These are phyloP conservation scores for Annulohypoxylon maeteangense DNA, from an alignment of 495 filamentous ascomycete species.

Conservation along the genomic window DNA sequence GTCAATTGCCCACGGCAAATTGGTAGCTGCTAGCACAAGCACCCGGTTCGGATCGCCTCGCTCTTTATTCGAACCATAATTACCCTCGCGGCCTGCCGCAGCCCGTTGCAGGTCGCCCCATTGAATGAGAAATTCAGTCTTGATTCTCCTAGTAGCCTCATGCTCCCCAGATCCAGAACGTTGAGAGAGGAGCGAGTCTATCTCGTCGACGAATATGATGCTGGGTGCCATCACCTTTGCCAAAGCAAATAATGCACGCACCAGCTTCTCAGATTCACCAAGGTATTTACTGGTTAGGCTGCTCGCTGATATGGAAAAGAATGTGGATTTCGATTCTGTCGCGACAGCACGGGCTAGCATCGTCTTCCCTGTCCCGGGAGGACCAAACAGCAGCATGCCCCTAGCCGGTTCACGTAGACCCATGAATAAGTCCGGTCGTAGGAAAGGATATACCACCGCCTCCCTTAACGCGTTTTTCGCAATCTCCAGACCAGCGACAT, in stretches of 20 bases:
- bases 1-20: constrained; percentile 97
- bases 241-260: constrained; percentile 89
- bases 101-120: constrained; percentile 95
- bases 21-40: constrained; percentile 94
- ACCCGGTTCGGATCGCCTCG: constrained; percentile 91
- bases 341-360: constrained; percentile 97
- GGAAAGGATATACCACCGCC: constrained; percentile 96
- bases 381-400: constrained; percentile 96
- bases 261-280: constrained; percentile 95
- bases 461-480: constrained; percentile 96
- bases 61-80: constrained; percentile 51
- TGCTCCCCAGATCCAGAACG: constrained; percentile 86
- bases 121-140: constrained; percentile 98
- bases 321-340: constrained; percentile 93
- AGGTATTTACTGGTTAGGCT: constrained; percentile 96
- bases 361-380: constrained; percentile 96
- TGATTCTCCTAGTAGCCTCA: constrained; percentile 92
- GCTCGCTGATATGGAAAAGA: constrained; percentile 96
- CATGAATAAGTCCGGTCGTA: constrained; percentile 95
- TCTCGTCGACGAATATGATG: constrained; percentile 99
- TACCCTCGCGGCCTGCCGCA: constrained; percentile 82
- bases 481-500: constrained; percentile 89
- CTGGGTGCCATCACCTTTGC: constrained; percentile 91
- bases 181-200: constrained; percentile 91
- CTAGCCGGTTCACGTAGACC: constrained; percentile 92